Conservation (phyloP, 176 grass and related monocot species). For the Microstegium vimineum region DNA sequence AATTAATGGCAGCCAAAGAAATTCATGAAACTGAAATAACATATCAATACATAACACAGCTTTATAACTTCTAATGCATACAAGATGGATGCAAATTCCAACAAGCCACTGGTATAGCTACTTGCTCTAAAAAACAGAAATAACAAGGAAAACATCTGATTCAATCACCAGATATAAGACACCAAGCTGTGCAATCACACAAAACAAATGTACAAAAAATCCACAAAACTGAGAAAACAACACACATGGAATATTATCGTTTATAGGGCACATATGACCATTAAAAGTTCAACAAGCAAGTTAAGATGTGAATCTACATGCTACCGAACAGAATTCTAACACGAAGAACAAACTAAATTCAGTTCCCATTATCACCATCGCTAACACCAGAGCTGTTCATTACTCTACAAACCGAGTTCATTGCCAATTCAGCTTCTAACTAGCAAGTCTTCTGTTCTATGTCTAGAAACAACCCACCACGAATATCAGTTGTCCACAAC, state of each 20-base stretch:
- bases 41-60: not conserved
- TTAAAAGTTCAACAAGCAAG: not conserved
- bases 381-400: constrained; percentile 12
- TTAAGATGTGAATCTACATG: constrained; percentile 12
- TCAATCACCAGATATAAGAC: constrained; percentile 14
- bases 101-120: constrained; percentile 1
- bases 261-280: constrained; percentile 7
- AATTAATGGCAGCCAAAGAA: not conserved
- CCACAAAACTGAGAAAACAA: constrained; percentile 2
- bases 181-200: not conserved
- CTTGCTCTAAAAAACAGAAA: constrained; percentile 11
- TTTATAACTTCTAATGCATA: not conserved
- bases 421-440: constrained; percentile 38
- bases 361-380: constrained; percentile 13
- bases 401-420: constrained; percentile 30
- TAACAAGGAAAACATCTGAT: constrained; percentile 8
- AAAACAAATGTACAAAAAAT: not conserved
- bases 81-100: not conserved
- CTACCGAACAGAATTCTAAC: constrained; percentile 6
- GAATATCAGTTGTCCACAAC: constrained; percentile 14
- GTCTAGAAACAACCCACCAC: constrained; percentile 10
- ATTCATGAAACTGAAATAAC: not conserved
- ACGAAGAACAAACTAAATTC: constrained; percentile 17
- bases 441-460: constrained; percentile 33
- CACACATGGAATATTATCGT: not conserved